Percentiles rank a stretch among this genome's conserved stretches.
phyloP scores from a whole-genome alignment of 176 grass and related monocot species.

The Aegilops longissima region DNA sequence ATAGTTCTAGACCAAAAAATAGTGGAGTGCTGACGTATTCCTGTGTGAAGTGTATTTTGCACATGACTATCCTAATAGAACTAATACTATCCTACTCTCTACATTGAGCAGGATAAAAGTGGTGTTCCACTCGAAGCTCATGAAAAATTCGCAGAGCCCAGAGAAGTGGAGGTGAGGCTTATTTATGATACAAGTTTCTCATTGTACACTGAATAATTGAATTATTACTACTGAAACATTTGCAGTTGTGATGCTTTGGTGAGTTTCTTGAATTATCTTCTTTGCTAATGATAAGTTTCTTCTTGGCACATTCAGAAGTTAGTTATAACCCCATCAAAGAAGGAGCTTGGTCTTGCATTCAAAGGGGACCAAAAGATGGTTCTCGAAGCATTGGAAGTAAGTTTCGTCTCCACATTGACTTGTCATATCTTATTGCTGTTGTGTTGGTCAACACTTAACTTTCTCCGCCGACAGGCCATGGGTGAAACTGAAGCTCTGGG shows the following conservation, averaged over 20 bases:
- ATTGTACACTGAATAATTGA: neutral
- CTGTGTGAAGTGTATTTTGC: slow-evolving; percentile 3
- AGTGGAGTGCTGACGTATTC: neutral
- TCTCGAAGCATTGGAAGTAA: slow-evolving; percentile 90
- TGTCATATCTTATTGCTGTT: slow-evolving; percentile 7
- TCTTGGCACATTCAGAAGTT: slow-evolving; percentile 66
- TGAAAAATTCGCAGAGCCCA: slow-evolving; percentile 79
- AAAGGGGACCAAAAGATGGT: slow-evolving; percentile 90
- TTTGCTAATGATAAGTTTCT: slow-evolving; percentile 25
- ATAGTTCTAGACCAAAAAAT: neutral
- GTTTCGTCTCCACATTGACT: slow-evolving; percentile 17
- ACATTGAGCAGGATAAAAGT: slow-evolving; percentile 77
- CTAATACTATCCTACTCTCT: slow-evolving; percentile 27
- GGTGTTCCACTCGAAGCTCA: slow-evolving; percentile 76
- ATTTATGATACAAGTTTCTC: neutral
- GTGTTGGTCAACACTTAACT: neutral
- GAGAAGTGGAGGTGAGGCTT: slow-evolving; percentile 77
- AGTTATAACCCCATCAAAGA: slow-evolving; percentile 93
- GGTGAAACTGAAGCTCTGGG: slow-evolving; percentile 69
- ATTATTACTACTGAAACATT: slow-evolving; percentile 13
- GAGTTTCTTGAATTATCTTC: neutral
- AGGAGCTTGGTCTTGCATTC: slow-evolving; percentile 90
- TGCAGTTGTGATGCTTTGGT: slow-evolving; percentile 23
- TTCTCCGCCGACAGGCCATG: slow-evolving; percentile 55
- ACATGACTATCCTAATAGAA: slow-evolving; percentile 1